These are phyloP conservation scores for Henckelia pumila DNA, from an alignment of 257 asterid genomes.

Conservation along the genomic window DNA sequence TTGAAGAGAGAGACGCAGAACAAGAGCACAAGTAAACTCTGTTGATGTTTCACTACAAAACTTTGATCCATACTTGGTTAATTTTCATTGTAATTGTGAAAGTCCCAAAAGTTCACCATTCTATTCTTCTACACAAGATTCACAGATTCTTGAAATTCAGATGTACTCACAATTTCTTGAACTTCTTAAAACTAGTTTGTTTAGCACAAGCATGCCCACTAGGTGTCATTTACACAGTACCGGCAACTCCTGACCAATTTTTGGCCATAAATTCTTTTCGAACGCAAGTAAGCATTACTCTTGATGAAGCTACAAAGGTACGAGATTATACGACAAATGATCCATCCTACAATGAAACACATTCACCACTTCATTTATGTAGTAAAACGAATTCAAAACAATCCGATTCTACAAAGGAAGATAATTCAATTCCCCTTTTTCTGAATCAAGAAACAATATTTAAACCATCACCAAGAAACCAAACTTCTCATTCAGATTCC, in stretches of 20 bases:
- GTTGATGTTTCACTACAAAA: neutral
- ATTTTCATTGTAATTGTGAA: neutral
- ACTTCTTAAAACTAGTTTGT: neutral
- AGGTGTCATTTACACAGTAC: too few relatives aligned
- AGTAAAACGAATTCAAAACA: slow-evolving; percentile 36
- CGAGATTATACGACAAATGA: too few relatives aligned
- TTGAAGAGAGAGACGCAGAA: neutral
- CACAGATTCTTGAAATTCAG: neutral
- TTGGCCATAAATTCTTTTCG: neutral
- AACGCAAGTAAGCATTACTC: neutral
- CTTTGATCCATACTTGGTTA: neutral
- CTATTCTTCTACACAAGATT: neutral
- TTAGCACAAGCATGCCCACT: neutral
- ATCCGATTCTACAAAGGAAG: slow-evolving; percentile 34
- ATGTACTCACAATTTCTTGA: neutral
- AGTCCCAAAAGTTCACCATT: neutral
- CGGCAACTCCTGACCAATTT: neutral
- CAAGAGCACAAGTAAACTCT: neutral
- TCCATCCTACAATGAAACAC: neutral
- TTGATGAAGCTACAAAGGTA: neutral
- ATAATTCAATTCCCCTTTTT: slow-evolving; percentile 17
- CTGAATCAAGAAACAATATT: slow-evolving; percentile 29
- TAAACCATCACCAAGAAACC: slow-evolving; percentile 20
- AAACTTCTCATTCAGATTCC: slow-evolving; percentile 53
- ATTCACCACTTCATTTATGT: slow-evolving; percentile 27